Conservation (phyloP, 2,329 filamentous ascomycete genomes). For the Drechslerella dactyloides region DNA sequence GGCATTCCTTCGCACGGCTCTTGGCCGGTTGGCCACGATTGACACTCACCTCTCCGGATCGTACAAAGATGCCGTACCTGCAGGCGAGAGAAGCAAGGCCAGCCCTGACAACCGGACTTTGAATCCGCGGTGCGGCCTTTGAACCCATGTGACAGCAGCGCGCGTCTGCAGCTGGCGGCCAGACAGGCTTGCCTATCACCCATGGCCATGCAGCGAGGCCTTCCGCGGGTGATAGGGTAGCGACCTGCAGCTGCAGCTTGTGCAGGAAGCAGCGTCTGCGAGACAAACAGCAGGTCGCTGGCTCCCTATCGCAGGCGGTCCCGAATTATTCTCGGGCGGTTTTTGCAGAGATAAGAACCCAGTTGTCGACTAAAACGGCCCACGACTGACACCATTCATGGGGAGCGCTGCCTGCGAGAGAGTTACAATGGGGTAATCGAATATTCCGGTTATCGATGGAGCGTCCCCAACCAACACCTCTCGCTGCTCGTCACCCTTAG, state of each 20-base stretch:
- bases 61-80: constrained; percentile 39
- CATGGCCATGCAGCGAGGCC: constrained; percentile 1
- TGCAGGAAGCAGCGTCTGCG: not conserved
- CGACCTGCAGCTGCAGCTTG: not conserved
- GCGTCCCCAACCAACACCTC: constrained; percentile 32
- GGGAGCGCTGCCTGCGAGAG: constrained; percentile 12
- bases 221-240: constrained; percentile 2
- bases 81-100: constrained; percentile 7
- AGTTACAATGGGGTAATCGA: constrained; percentile 51
- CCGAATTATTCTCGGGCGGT: constrained; percentile 44
- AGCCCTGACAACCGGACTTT: not conserved
- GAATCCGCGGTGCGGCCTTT: not conserved
- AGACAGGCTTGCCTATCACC: not conserved
- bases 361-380: constrained; percentile 19
- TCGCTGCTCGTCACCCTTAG: constrained; percentile 11
- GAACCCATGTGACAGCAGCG: not conserved
- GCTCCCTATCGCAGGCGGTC: constrained; percentile 33
- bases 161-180: not conserved
- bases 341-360: constrained; percentile 18
- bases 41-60: constrained; percentile 17
- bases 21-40: too few species aligned
- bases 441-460: constrained; percentile 50
- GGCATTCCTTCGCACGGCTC: too few species aligned
- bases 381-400: constrained; percentile 30
- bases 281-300: constrained; percentile 3